Percentiles rank a stretch among this genome's conserved stretches.
These are phyloP conservation scores for Rubroboletus pulcherrimus DNA, from an alignment of 768 basidiomycete genomes.

Conservation along the genomic window DNA sequence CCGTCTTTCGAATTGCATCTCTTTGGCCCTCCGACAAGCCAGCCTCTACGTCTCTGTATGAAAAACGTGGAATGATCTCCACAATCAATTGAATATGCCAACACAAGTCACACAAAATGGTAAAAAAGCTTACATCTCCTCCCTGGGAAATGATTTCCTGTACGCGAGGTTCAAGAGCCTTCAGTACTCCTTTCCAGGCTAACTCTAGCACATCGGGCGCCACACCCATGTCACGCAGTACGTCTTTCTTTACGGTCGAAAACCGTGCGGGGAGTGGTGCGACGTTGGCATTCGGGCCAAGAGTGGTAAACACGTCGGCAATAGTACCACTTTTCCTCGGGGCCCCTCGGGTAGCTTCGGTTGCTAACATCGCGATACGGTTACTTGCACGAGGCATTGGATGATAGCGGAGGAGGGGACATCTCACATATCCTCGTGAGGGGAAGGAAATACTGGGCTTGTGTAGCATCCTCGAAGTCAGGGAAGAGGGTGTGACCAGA, in stretches of 20 bases:
- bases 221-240: constrained; percentile 40
- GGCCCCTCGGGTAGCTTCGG: constrained; percentile 1
- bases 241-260: constrained; percentile 50
- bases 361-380: constrained; percentile 8
- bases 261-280: constrained; percentile 54
- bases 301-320: constrained; percentile 44
- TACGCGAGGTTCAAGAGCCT: constrained; percentile 43
- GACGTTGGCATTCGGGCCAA: constrained; percentile 36
- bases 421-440: neutral
- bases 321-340: constrained; percentile 38
- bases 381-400: neutral
- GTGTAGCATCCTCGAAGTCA: constrained; percentile 1
- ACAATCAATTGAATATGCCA: neutral
- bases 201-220: constrained; percentile 31
- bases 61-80: constrained; percentile 51
- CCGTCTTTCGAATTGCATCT: constrained; percentile 44
- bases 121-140: constrained; percentile 38
- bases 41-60: constrained; percentile 39
- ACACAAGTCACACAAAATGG: neutral
- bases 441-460: neutral
- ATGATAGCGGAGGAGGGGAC: neutral
- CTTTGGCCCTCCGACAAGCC: constrained; percentile 48
- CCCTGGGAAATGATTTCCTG: constrained; percentile 47
- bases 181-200: constrained; percentile 55
- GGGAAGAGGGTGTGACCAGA: no score